Percentiles rank a stretch among this genome's conserved stretches.
Conservation (phyloP, 345 rosid species). For the Mercurialis annua region DNA sequence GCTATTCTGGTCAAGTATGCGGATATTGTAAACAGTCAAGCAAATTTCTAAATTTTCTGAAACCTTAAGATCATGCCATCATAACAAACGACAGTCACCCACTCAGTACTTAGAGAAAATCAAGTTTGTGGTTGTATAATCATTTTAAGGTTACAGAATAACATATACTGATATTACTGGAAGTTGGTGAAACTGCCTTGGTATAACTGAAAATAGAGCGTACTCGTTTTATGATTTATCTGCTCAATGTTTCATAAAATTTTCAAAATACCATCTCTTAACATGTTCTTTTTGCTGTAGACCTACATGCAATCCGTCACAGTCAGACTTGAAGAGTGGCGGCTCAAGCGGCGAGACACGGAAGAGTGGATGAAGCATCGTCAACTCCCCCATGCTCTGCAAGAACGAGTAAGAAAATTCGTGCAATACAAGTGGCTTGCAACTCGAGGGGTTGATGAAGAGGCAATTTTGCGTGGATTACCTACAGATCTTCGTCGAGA, state of each 20-base stretch:
- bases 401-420: constrained; percentile 39
- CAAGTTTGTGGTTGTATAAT: too few species aligned
- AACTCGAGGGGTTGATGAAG: constrained; percentile 52
- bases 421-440: constrained; percentile 59
- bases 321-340: constrained; percentile 55
- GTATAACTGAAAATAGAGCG: too few species aligned
- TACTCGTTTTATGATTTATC: too few species aligned
- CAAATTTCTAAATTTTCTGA: too few species aligned
- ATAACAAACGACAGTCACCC: too few species aligned
- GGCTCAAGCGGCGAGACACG: constrained; percentile 51
- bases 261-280: not conserved
- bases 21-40: not conserved
- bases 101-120: too few species aligned
- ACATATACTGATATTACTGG: too few species aligned
- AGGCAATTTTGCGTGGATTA: constrained; percentile 38
- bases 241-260: not conserved
- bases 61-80: too few species aligned
- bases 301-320: constrained; percentile 59
- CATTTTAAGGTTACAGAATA: too few species aligned
- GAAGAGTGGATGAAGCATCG: constrained; percentile 65
- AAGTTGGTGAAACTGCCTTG: too few species aligned
- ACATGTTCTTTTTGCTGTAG: constrained; percentile 20
- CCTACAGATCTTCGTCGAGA: constrained; percentile 50
- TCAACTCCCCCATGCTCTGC: constrained; percentile 44
- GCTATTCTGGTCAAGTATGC: not conserved